Evolutionary conservation across 345 rosid genomes (phyloP).

Genomic region (Rhodomyrtus tomentosa): DNA sequence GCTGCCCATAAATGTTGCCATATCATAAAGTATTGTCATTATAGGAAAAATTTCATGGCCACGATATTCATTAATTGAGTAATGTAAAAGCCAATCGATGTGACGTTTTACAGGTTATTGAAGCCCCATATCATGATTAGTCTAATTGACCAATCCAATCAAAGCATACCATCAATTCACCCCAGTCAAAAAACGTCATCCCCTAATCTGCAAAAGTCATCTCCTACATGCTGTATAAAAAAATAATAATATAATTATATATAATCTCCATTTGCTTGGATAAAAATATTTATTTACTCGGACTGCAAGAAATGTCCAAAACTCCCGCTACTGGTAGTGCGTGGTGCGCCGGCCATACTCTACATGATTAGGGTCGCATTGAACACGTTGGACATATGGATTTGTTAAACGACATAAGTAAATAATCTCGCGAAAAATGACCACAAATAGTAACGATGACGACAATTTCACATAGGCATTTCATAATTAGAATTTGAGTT

Average conservation of each 20-base stretch:
- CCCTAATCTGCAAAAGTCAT: background rate
- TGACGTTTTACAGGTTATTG: background rate
- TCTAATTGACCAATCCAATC: background rate
- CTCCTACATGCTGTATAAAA: background rate
- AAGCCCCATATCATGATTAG: background rate
- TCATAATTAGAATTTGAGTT: fast-evolving
- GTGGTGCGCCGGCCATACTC: background rate
- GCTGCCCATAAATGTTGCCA: background rate
- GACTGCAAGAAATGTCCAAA: background rate
- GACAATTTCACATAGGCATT: background rate
- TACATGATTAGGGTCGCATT: background rate
- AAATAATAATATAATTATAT: background rate
- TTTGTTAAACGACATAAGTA: no score
- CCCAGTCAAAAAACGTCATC: background rate
- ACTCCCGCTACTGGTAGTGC: background rate
- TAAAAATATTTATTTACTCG: background rate
- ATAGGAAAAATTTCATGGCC: background rate
- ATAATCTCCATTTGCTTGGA: no score
- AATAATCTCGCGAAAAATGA: background rate
- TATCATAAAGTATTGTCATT: background rate
- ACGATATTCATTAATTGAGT: background rate
- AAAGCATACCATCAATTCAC: background rate
- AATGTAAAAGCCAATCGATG: background rate
- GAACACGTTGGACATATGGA: background rate
- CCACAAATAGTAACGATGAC: background rate